Percentiles rank a stretch among this genome's conserved stretches.
Evolutionary conservation across 495 filamentous ascomycete genomes (phyloP).

Genomic region (Xylaria castorea): DNA sequence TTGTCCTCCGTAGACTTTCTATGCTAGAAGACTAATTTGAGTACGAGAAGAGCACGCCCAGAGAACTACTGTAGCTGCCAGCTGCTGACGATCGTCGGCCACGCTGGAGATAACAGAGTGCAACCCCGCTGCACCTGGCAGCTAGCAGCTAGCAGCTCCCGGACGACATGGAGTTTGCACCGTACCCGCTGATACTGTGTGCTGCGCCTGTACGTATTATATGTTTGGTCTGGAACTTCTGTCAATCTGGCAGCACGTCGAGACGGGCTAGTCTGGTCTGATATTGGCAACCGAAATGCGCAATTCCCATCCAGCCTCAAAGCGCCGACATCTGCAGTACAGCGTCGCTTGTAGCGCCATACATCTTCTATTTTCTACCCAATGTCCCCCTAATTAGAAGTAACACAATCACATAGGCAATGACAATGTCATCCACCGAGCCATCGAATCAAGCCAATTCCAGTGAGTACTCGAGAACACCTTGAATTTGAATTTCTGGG

Average conservation of each 20-base stretch:
- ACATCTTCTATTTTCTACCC: constrained; percentile 1
- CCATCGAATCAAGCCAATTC: constrained; percentile 38
- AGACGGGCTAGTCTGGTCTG: constrained; percentile 24
- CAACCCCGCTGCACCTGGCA: constrained; percentile 26
- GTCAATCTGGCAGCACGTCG: constrained; percentile 23
- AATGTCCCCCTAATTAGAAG: constrained; percentile 17
- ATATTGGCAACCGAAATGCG: constrained; percentile 26
- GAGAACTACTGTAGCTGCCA: constrained; percentile 1
- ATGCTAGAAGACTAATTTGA: neutral
- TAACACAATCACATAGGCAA: constrained; percentile 8
- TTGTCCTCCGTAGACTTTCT: neutral
- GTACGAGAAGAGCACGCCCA: neutral
- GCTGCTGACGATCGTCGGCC: neutral
- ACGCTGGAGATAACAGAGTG: neutral
- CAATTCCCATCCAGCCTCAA: constrained; percentile 23
- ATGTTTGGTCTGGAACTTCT: constrained; percentile 1
- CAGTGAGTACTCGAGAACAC: constrained; percentile 32
- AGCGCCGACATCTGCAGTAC: constrained; percentile 11
- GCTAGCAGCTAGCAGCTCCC: neutral
- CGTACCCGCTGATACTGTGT: constrained; percentile 3
- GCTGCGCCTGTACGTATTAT: constrained; percentile 8
- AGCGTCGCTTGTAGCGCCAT: constrained; percentile 6
- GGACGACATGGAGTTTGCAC: neutral
- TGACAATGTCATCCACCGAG: constrained; percentile 42
- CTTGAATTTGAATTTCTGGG: neutral